Evolutionary conservation across 2,329 filamentous ascomycete genomes (phyloP), one percentile per base, ranked within the genome.

Genomic region (Fusarium sp.): DNA sequence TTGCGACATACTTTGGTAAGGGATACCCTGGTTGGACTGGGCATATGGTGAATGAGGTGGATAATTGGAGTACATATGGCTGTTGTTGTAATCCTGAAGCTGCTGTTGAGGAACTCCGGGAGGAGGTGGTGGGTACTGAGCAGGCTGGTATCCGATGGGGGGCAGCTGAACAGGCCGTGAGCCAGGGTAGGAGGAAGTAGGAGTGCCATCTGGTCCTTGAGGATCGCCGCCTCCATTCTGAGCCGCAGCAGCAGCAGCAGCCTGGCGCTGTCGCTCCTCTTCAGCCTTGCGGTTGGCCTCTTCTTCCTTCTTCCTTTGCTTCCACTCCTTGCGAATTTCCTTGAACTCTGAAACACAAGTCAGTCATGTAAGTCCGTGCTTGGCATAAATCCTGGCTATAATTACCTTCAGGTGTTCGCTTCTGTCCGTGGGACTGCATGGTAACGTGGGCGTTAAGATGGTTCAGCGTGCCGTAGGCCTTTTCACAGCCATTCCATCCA

Each of bases 291-390:
- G 67, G n/a, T 63, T 66, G 19, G 67, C 67, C 39, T 97, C 94
- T 68, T 98, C 95, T 79, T 98, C 96, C 92, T 99, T 99, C 88
- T 98, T 98, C 76, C 96, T 93, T 39, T 93, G 92, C 83, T 98
- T 99, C 96, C 96, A 99, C 77, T 98, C 95, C 78, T 98, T 98
- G 68, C 96, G 92, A 63, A 98, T 97, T 77, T 99, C 96, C 79
- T 99, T 99, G 83, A 99, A 98, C 80, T 98, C 96, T 98, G 76
- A 70, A 65, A 8, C 57, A n/a, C 3, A 11, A 22, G 74, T 78
- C 73, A 79, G 76, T 35, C 6, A 33, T 33, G 9, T 7, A 44
- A 37, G 17, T 37, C 17, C 13, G 7, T 44, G 17, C 7, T 22
- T 30, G 17, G 14, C 13, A 30, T 10, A 20, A 27, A 19, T 8